Evolutionary conservation across 1,284 basidiomycete genomes (phyloP).

Genomic region (Peniophora sp.): DNA sequence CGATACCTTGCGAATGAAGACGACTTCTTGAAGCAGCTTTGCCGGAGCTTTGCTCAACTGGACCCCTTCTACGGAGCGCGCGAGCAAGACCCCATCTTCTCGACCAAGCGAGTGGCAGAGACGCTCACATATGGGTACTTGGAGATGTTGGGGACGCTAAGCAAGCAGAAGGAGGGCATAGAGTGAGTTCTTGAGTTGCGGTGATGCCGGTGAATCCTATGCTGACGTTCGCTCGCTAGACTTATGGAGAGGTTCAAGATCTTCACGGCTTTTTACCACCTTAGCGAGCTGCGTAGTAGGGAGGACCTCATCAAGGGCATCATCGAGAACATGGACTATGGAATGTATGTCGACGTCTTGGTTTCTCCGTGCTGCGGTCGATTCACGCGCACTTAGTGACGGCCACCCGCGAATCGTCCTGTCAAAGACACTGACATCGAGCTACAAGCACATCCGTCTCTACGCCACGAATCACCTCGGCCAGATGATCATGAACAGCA

Average conservation of each 20-base stretch:
- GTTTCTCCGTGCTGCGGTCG: background rate
- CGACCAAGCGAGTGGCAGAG: constrained; percentile 73
- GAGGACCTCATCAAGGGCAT: constrained; percentile 90
- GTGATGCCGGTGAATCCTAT: constrained; percentile 56
- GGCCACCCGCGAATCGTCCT: constrained; percentile 88
- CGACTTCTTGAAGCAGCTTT: constrained; percentile 79
- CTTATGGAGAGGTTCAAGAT: constrained; percentile 87
- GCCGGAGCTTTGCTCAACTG: constrained; percentile 85
- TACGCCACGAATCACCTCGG: constrained; percentile 88
- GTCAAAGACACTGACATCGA: constrained; percentile 90
- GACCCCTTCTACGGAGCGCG: constrained; percentile 77
- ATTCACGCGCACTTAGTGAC: constrained; percentile 45
- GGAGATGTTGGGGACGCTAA: constrained; percentile 90
- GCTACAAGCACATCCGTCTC: constrained; percentile 81
- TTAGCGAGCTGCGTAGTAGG: constrained; percentile 84
- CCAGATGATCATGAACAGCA: constrained; percentile 60
- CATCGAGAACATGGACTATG: constrained; percentile 88
- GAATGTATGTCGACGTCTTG: constrained; percentile 47
- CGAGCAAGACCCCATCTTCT: constrained; percentile 78
- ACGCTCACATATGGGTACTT: constrained; percentile 91
- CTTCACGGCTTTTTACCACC: constrained; percentile 92
- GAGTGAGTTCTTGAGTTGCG: constrained; percentile 45
- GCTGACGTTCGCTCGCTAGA: constrained; percentile 73
- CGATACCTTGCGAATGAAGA: constrained; percentile 80
- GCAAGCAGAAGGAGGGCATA: constrained; percentile 81